A percentile compares a stretch with the other conserved stretches of the same genome.
phyloP scores from a whole-genome alignment of 371 early-diverging fungal species.

The Syncephalastrum contaminatum region DNA sequence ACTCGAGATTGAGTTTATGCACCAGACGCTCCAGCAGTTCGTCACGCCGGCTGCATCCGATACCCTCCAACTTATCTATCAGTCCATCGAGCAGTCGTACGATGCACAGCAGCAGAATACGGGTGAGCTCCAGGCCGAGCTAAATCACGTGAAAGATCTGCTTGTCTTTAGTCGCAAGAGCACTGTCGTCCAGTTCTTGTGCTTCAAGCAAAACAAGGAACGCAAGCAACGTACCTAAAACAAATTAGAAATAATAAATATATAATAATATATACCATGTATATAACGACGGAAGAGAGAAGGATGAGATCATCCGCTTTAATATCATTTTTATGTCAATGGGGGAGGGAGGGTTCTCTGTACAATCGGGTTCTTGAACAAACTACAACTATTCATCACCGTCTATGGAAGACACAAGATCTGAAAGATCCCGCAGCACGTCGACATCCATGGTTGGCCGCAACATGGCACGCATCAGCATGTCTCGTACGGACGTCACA shows the following conservation, averaged over 20 bases:
- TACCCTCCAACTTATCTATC: constrained; percentile 67
- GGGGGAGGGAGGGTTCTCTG: too few relatives aligned
- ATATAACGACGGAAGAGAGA: too few relatives aligned
- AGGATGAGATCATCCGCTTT: too few relatives aligned
- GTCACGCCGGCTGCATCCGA: constrained; percentile 61
- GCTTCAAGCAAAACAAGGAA: constrained; percentile 65
- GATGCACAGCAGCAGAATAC: constrained; percentile 55
- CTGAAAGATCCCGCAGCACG: constrained; percentile 38
- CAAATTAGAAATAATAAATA: too few relatives aligned
- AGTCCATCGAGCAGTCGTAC: constrained; percentile 65
- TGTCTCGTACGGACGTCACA: constrained; percentile 37
- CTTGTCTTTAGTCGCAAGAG: constrained; percentile 65
- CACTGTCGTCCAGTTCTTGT: constrained; percentile 75
- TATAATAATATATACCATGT: too few relatives aligned
- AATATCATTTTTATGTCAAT: too few relatives aligned
- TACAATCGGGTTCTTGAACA: too few relatives aligned
- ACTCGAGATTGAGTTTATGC: constrained; percentile 83
- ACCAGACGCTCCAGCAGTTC: constrained; percentile 74
- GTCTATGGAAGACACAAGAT: constrained; percentile 42
- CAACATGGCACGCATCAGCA: constrained; percentile 42
- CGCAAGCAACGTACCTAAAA: constrained; percentile 8
- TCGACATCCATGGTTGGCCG: constrained; percentile 44
- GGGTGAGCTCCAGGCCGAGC: constrained; percentile 56
- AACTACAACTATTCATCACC: constrained; percentile 17
- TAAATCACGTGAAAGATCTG: constrained; percentile 63